Conservation (phyloP, 2,329 filamentous ascomycete species). For the Cercospora janseana region DNA sequence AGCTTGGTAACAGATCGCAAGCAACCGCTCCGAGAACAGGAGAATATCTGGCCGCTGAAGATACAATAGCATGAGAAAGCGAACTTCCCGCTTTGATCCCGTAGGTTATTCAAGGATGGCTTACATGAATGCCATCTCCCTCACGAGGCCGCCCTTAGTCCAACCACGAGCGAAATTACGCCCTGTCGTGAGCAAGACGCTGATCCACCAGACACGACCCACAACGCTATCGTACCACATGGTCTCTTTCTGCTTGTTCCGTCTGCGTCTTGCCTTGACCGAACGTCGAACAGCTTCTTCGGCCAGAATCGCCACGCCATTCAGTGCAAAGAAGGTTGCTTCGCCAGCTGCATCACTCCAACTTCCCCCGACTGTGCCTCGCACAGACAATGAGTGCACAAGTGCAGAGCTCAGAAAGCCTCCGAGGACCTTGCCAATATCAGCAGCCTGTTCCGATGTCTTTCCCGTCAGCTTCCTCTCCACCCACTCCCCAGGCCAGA, state of each 20-base stretch:
- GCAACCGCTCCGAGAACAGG: too few species aligned
- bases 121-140: slow-evolving; percentile 40
- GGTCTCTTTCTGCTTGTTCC: slow-evolving; percentile 19
- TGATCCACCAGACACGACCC: slow-evolving; percentile 45
- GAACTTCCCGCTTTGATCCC: too few species aligned
- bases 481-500: slow-evolving; percentile 47
- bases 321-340: slow-evolving; percentile 36
- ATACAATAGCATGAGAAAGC: too few species aligned
- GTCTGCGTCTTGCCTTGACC: slow-evolving; percentile 27
- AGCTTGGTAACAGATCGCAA: too few species aligned
- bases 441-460: slow-evolving; percentile 37
- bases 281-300: slow-evolving; percentile 31
- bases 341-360: slow-evolving; percentile 36
- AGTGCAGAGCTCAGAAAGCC: slow-evolving; percentile 45
- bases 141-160: slow-evolving; percentile 44
- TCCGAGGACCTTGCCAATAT: slow-evolving; percentile 46
- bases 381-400: slow-evolving; percentile 44
- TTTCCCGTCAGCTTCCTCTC: slow-evolving; percentile 44
- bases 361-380: slow-evolving; percentile 42
- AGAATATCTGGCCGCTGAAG: too few species aligned
- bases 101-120: too few species aligned
- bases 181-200: slow-evolving; percentile 41
- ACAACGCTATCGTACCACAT: slow-evolving; percentile 37
- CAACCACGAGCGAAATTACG: slow-evolving; percentile 46
- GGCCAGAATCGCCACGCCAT: slow-evolving; percentile 33